Conservation (phyloP, 2,329 filamentous ascomycete genomes). For the Neoascochyta sp. region DNA sequence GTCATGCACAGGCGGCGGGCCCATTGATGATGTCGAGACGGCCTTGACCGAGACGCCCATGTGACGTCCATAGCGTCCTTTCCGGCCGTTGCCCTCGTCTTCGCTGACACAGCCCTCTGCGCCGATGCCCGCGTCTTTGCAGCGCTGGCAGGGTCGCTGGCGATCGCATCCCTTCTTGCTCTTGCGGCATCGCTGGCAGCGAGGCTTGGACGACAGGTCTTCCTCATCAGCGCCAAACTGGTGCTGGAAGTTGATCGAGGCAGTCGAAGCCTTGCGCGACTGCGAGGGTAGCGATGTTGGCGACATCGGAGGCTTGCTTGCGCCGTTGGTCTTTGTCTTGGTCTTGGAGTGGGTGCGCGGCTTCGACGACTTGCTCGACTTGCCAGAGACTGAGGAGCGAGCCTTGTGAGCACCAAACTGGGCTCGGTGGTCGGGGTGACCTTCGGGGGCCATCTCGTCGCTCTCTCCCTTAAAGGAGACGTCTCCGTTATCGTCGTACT, state of each 20-base stretch:
- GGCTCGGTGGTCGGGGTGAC: slow-evolving; percentile 38
- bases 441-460: slow-evolving; percentile 44
- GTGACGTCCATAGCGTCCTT: slow-evolving; percentile 78
- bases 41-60: slow-evolving; percentile 64
- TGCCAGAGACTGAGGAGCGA: slow-evolving; percentile 39
- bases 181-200: slow-evolving; percentile 97
- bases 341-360: slow-evolving; percentile 48
- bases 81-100: slow-evolving; percentile 94
- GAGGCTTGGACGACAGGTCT: slow-evolving; percentile 89
- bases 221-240: slow-evolving; percentile 70
- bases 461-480: slow-evolving; percentile 53
- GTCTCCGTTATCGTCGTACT: slow-evolving; percentile 53
- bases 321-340: slow-evolving; percentile 45
- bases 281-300: slow-evolving; percentile 63
- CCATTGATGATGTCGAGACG: slow-evolving; percentile 31
- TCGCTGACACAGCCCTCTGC: slow-evolving; percentile 95
- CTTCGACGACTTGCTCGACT: slow-evolving; percentile 40
- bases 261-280: slow-evolving; percentile 70
- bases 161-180: slow-evolving; percentile 99
- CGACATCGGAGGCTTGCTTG: slow-evolving; percentile 48
- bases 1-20: slow-evolving; percentile 34
- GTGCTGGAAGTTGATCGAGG: slow-evolving; percentile 63
- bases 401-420: slow-evolving; percentile 41
- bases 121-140: slow-evolving; percentile 91
- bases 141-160: slow-evolving; percentile 89